Evolutionary conservation across 805 yeast species (phyloP), one percentile per base, ranked within the genome.

Genomic region (Blastobotrys terrestris): DNA sequence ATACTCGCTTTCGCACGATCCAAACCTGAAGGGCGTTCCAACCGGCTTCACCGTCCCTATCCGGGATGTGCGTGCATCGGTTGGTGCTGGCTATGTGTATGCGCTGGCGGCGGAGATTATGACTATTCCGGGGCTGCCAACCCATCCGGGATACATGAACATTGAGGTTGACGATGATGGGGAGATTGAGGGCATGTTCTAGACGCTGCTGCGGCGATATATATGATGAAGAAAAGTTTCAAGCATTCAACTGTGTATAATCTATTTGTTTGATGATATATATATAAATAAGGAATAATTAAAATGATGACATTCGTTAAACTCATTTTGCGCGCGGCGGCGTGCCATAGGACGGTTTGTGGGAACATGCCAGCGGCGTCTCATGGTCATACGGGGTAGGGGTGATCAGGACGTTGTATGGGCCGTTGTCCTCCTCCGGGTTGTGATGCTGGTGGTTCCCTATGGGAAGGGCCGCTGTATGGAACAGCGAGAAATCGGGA

Each of bases 51-150:
- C 82, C 31, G 86, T 92, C 70, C 97, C 98, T 52, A 89, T 92
- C 62, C 83, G 95, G 67, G 99, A 92, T 62, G 87, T 92, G 59
- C 85, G 95, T 72, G 91, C 91, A 45, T 86, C 96, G 42, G 86
- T 88, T 55, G 99, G 99, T 70, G 98, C 97, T 50, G 97, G 98
- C 7, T 92, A 92, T 72, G 77, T 92, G 65, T 92, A 91, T 67
- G 98, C 98, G 1, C 78, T 92, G 61, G 97, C 97, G 16, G 97
- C 95, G 52, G 96, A 92, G 71, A 92, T 92, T 66, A 90, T 85
- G 84, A 92, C 98, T 26, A 91, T 92, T 62, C 99, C 99, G 21
- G 99, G 99, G 56, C 76, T 92, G 65, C 95, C 98, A 51, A 92
- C 98, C 11, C 90, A 87, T 69, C 86, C 94, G 60, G 98, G 97